Percentiles rank a stretch among this genome's conserved stretches.
These are phyloP conservation scores for Stylosanthes scabra DNA, from an alignment of 331 rosid genomes.

Conservation along the genomic window DNA sequence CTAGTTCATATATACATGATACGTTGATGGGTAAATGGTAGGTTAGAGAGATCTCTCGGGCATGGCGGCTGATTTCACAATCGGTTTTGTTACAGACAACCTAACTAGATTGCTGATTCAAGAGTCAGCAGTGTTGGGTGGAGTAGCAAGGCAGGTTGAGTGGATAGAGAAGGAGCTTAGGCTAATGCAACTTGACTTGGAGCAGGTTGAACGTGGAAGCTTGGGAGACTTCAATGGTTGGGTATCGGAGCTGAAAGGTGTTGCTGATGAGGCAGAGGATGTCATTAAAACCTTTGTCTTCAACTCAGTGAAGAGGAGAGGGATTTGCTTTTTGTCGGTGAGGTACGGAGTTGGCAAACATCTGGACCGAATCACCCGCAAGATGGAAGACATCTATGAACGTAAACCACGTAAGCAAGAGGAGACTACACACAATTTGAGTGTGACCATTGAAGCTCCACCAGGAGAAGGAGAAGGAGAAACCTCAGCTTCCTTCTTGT, in stretches of 20 bases:
- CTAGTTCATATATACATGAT: too few species aligned
- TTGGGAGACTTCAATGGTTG: too few species aligned
- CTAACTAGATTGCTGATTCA: neutral
- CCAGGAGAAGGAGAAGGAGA: neutral
- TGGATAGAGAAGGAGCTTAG: constrained; percentile 1
- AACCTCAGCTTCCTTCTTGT: too few species aligned
- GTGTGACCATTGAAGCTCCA: neutral
- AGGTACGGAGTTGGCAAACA: neutral
- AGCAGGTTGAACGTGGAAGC: neutral
- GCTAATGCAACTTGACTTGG: neutral
- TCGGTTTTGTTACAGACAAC: too few species aligned
- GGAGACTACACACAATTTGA: neutral
- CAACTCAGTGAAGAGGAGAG: neutral
- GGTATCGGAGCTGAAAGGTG: neutral
- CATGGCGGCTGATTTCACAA: too few species aligned
- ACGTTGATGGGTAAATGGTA: too few species aligned
- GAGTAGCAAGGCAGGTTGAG: neutral
- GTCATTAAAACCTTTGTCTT: neutral
- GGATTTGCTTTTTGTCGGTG: neutral
- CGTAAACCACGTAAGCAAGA: neutral
- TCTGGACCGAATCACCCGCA: neutral
- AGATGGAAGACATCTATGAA: neutral
- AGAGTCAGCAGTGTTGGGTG: neutral
- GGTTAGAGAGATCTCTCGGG: too few species aligned
- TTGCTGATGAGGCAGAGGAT: neutral